Evolutionary conservation across 1,284 basidiomycete genomes (phyloP), one percentile per base, ranked within the genome.

Genomic region (Malassezia furfur): DNA sequence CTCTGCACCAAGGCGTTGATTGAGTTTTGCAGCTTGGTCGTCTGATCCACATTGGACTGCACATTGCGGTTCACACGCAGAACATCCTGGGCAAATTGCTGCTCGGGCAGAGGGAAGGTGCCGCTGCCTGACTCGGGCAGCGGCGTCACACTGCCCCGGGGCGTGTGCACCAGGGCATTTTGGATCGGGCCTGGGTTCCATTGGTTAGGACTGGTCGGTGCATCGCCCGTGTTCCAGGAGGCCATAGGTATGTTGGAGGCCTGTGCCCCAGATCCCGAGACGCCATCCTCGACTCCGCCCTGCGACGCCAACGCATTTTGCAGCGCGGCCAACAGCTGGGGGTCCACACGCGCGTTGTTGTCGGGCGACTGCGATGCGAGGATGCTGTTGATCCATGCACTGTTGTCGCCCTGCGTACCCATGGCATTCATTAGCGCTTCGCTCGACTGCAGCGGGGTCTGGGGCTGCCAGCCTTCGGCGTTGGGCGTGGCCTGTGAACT

Each of bases 1-100:
- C 80, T 81, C 65, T 84, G 79, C 43, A 89, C 85, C 36, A 90
- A 78, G 11, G 81, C 81, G 57, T 87, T 82, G 60, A 91, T 84
- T 61, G 81, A 84, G 35, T 78, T 79, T 64, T 86, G 83, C 50
- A 90, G 76, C 40, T 81, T 80, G 59, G 85, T 83, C 28, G 89
- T 85, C 54, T 88, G 85, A 43, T 79, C 79, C 50, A 84, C 82
- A 45, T 89, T 84, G 55, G 83, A 84, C 25, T 80, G 70, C 0
- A 86, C 79, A 47, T 80, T 61, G n/a, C 19, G 28, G 28, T 39
- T 86, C 2, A 80, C 77, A 60, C 81, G 81, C 41, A 83, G 78
- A 14, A 84, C 68, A 43, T 76, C 72, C 3, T 51, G 61, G 62
- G 54, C 34, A 71, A 53, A 2, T 48, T 56, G 37, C 36, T 50